Percentiles rank a stretch among this genome's conserved stretches.
Conservation (phyloP, 108 stramenopile genomes). For the Parmales sp. region DNA sequence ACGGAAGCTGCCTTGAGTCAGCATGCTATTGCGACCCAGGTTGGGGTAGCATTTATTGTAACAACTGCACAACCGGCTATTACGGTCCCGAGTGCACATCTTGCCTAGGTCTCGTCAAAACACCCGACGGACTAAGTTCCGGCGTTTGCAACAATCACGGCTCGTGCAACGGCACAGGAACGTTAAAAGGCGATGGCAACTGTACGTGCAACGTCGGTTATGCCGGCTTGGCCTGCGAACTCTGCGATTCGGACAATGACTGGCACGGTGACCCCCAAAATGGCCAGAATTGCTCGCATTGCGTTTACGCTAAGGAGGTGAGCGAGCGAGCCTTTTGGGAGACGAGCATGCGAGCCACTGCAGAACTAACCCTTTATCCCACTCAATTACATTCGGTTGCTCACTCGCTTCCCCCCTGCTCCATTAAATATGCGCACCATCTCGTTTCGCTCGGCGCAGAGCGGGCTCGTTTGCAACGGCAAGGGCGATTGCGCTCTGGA, state of each 20-base stretch:
- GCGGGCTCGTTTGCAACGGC: background rate
- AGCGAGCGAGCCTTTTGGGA: no score
- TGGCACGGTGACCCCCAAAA: background rate
- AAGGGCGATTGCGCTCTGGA: background rate
- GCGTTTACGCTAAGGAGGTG: no score
- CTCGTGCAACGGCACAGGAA: conserved; percentile 3
- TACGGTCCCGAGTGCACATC: background rate
- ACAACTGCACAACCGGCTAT: background rate
- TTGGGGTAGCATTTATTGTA: background rate
- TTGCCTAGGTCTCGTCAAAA: background rate
- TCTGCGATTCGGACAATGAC: background rate
- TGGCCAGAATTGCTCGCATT: no score
- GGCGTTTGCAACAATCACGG: background rate
- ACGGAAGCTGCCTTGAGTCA: background rate
- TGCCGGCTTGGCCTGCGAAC: background rate
- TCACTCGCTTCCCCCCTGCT: background rate
- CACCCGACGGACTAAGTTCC: background rate
- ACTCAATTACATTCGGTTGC: background rate
- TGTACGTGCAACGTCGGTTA: background rate
- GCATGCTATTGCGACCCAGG: background rate
- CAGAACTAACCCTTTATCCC: no score
- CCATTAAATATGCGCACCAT: background rate
- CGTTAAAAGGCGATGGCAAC: background rate
- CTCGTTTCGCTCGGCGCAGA: no score
- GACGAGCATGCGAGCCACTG: no score